phyloP scores from a whole-genome alignment of 1,284 basidiomycete genomes.

The Ustilago sp. region DNA sequence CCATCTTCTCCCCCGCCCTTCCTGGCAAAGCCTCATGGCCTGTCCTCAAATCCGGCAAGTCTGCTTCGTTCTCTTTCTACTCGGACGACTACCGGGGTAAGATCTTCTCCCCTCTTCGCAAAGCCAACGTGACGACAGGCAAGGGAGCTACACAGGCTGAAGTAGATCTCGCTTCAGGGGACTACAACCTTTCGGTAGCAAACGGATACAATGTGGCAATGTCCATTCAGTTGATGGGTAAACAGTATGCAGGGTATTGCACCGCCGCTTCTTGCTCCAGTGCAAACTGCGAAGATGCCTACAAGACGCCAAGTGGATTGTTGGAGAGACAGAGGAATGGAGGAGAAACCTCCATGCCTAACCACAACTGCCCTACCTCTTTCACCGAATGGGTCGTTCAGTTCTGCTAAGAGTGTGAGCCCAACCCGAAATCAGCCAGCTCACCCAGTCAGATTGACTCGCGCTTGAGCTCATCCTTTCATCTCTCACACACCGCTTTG shows the following conservation, averaged over 20 bases:
- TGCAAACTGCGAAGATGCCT: constrained; percentile 38
- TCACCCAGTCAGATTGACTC: not conserved
- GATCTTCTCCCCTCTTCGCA: constrained; percentile 44
- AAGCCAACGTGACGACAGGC: constrained; percentile 31
- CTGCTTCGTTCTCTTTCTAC: constrained; percentile 34
- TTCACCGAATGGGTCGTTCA: constrained; percentile 46
- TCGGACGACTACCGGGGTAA: constrained; percentile 46
- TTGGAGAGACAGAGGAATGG: constrained; percentile 25
- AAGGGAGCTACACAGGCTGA: constrained; percentile 46
- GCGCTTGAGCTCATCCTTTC: constrained; percentile 1
- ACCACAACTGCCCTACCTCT: constrained; percentile 43
- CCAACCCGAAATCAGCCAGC: not conserved
- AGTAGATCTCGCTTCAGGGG: constrained; percentile 27
- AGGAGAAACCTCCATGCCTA: constrained; percentile 33
- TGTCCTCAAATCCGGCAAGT: constrained; percentile 28
- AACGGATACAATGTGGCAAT: constrained; percentile 46
- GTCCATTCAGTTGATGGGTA: constrained; percentile 31
- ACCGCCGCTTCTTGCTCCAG: constrained; percentile 31
- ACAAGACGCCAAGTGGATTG: constrained; percentile 34
- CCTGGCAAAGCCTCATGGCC: constrained; percentile 39
- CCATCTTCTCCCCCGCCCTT: constrained; percentile 42
- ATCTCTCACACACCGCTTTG: not conserved
- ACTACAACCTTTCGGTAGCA: constrained; percentile 49
- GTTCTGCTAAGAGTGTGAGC: constrained; percentile 35
- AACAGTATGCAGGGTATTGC: constrained; percentile 37